Evolutionary conservation across 202 grass and related monocot genomes (phyloP).

Genomic region (Tripidium arundinaceum): DNA sequence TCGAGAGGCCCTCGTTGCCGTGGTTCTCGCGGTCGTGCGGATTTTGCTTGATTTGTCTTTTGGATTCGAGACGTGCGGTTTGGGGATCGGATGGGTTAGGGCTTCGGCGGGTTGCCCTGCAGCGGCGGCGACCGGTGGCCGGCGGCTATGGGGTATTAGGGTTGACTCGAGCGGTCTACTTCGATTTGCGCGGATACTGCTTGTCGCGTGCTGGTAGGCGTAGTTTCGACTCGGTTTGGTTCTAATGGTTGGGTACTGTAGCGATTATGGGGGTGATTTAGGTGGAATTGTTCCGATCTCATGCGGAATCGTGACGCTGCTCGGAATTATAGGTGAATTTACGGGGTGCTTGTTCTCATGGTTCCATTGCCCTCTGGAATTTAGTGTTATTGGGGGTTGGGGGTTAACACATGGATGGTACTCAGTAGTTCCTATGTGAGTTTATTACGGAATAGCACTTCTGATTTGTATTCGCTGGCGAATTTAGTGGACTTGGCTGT

Average conservation of each 20-base stretch:
- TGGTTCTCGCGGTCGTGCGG: background rate
- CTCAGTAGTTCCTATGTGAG: too few relatives aligned
- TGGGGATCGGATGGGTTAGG: background rate
- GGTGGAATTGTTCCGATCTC: background rate
- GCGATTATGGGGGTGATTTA: background rate
- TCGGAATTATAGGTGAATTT: background rate
- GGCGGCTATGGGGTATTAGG: background rate
- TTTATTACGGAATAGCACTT: too few relatives aligned
- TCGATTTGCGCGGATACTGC: background rate
- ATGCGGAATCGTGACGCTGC: background rate
- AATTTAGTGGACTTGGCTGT: too few relatives aligned
- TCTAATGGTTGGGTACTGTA: background rate
- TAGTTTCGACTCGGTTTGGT: background rate
- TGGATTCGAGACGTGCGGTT: background rate
- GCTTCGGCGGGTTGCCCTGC: background rate
- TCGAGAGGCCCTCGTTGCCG: background rate
- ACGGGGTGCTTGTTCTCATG: background rate
- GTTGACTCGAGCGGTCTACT: background rate
- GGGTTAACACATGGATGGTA: background rate
- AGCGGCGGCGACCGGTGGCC: background rate
- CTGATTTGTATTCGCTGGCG: background rate
- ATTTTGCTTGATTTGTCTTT: background rate
- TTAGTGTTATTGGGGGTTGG: background rate
- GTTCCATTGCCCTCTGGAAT: background rate
- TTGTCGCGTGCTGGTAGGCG: background rate